Evolutionary conservation across 768 basidiomycete species (phyloP).

Genomic region (Sporobolomyces phaffii): DNA sequence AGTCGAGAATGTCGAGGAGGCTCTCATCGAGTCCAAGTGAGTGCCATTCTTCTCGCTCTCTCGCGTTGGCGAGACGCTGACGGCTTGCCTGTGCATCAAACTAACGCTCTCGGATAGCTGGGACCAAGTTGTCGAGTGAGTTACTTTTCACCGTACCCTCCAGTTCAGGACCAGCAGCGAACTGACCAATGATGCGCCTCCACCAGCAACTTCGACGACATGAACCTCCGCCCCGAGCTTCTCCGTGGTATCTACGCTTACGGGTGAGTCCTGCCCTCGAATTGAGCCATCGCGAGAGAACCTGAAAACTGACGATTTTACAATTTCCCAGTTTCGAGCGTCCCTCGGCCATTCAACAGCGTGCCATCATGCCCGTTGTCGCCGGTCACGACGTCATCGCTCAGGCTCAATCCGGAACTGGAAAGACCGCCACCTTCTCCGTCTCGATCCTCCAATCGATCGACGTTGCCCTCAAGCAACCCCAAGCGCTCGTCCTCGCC

Average conservation of each 20-base stretch:
- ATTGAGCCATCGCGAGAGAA: not conserved
- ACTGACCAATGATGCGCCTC: not conserved
- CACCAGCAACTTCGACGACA: slow-evolving; percentile 58
- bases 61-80: no score
- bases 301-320: no score
- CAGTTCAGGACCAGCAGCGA: not conserved
- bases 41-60: not conserved
- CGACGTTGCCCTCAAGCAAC: slow-evolving; percentile 88
- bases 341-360: slow-evolving; percentile 96
- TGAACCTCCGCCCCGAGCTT: slow-evolving; percentile 92
- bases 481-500: slow-evolving; percentile 90
- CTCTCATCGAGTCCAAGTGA: slow-evolving; percentile 40
- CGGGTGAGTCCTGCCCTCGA: slow-evolving; percentile 56
- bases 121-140: slow-evolving; percentile 40
- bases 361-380: slow-evolving; percentile 91
- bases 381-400: slow-evolving; percentile 88
- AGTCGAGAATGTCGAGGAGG: slow-evolving; percentile 34
- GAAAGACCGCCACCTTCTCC: slow-evolving; percentile 99
- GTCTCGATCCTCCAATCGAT: slow-evolving; percentile 97
- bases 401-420: slow-evolving; percentile 97
- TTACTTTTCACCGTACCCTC: not conserved
- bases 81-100: no score
- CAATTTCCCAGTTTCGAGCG: slow-evolving; percentile 91
- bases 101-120: slow-evolving; percentile 22
- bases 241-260: slow-evolving; percentile 98